A percentile compares a stretch with the other conserved stretches of the same genome.
Evolutionary conservation across 768 basidiomycete species (phyloP).

Genomic region (Clathrus columnatus): DNA sequence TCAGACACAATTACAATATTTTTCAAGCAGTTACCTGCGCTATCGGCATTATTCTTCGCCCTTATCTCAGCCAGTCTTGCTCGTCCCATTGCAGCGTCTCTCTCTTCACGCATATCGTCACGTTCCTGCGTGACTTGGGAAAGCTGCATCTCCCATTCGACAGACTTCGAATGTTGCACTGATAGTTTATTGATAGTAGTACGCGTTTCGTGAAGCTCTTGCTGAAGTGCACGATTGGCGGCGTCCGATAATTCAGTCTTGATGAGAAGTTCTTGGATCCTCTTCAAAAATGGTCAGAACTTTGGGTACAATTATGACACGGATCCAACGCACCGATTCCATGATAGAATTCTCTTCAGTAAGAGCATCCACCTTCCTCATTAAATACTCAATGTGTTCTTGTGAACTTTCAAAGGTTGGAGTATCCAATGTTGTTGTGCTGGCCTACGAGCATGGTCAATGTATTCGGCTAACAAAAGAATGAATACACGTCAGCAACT

Average conservation of each 20-base stretch:
- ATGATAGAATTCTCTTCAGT: constrained; percentile 52
- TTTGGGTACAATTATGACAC: not conserved
- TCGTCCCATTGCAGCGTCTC: constrained; percentile 59
- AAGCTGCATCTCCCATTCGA: constrained; percentile 63
- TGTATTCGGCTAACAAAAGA: not conserved
- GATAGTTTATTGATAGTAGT: constrained; percentile 57
- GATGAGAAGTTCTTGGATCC: constrained; percentile 67
- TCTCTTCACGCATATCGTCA: constrained; percentile 58
- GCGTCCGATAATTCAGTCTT: constrained; percentile 77
- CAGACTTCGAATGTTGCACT: constrained; percentile 58
- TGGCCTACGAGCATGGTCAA: not conserved
- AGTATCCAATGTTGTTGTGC: not conserved
- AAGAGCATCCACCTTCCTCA: constrained; percentile 27
- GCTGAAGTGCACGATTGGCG: constrained; percentile 63
- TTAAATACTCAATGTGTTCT: constrained; percentile 21
- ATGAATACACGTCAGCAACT: not conserved
- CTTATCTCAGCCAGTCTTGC: constrained; percentile 62
- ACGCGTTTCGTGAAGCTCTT: constrained; percentile 69
- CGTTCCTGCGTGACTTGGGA: constrained; percentile 59
- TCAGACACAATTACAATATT: not conserved
- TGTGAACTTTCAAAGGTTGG: constrained; percentile 5
- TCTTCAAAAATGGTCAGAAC: constrained; percentile 30
- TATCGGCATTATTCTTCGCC: constrained; percentile 54
- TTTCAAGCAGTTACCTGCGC: constrained; percentile 37
- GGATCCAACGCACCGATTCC: constrained; percentile 40